A percentile compares a stretch with the other conserved stretches of the same genome.
Conservation (phyloP, 257 asterid genomes). For the Lantana camara region DNA sequence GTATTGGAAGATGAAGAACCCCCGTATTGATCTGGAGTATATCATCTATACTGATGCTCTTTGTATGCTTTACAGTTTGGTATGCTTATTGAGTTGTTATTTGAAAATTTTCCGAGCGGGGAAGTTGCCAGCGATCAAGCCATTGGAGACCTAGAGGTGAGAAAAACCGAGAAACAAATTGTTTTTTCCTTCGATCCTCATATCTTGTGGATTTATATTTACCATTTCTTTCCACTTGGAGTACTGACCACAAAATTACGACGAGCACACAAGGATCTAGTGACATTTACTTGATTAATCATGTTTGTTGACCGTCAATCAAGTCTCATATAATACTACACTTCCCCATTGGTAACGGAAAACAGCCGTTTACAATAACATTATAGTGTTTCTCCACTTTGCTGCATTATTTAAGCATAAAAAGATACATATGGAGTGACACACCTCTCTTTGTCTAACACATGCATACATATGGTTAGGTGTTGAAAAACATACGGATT, state of each 20-base stretch:
- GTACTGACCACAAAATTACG: too few relatives aligned
- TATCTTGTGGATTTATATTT: slow-evolving; percentile 17
- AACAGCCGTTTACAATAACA: neutral
- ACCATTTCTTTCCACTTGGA: slow-evolving; percentile 8
- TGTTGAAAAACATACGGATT: too few relatives aligned
- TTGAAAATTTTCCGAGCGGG: slow-evolving; percentile 66
- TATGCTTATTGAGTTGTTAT: slow-evolving; percentile 82
- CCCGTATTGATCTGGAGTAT: neutral
- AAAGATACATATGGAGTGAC: too few relatives aligned
- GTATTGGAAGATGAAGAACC: too few relatives aligned
- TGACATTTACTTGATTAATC: too few relatives aligned
- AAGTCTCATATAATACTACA: too few relatives aligned
- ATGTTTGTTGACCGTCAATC: neutral
- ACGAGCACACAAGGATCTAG: neutral
- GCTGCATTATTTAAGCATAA: too few relatives aligned
- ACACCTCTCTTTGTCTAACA: too few relatives aligned
- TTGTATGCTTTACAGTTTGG: slow-evolving; percentile 70
- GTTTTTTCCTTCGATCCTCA: neutral
- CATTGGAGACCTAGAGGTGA: slow-evolving; percentile 90
- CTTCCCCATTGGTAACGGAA: neutral
- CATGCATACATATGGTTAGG: too few relatives aligned
- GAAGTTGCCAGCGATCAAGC: slow-evolving; percentile 72
- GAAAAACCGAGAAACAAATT: slow-evolving; percentile 32
- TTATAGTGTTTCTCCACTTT: too few relatives aligned
- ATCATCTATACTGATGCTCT: slow-evolving; percentile 26